A percentile compares a stretch with the other conserved stretches of the same genome.
These are phyloP conservation scores for Caryopteris hybrid DNA, from an alignment of 305 asterid species.

Conservation along the genomic window DNA sequence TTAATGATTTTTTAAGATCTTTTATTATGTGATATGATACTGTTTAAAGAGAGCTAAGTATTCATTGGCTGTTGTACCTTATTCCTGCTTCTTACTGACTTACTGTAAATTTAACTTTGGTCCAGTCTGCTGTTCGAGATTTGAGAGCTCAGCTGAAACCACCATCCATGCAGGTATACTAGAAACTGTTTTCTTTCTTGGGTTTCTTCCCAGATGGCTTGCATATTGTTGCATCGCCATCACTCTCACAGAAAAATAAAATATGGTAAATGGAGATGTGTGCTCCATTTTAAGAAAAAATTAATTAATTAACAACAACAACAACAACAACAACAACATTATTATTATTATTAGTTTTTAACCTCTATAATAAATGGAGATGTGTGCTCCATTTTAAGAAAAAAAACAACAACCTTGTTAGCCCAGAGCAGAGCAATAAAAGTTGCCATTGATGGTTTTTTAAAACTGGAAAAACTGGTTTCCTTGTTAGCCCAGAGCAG, in stretches of 20 bases:
- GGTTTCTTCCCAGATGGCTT: background rate
- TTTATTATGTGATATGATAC: background rate
- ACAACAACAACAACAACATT: no score
- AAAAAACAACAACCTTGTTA: no score
- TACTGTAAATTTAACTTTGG: constrained; percentile 13
- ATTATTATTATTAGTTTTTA: no score
- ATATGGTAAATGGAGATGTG: background rate
- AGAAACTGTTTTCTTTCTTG: background rate
- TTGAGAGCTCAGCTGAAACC: constrained; percentile 91
- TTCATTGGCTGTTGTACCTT: background rate
- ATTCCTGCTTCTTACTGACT: background rate
- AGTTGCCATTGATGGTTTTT: background rate
- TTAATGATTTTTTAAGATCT: background rate
- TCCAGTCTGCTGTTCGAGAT: constrained; percentile 82
- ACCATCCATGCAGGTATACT: constrained; percentile 81
- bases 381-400: background rate
- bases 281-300: no score
- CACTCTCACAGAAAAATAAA: background rate
- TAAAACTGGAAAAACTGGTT: background rate
- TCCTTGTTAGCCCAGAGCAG: background rate
- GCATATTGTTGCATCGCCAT: background rate
- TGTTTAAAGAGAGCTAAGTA: background rate
- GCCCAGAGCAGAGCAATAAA: background rate
- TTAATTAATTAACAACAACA: no score
- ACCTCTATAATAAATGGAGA: background rate